Evolutionary conservation across 768 basidiomycete genomes (phyloP), one percentile per base, ranked within the genome.

Genomic region (Dioszegia crocea): DNA sequence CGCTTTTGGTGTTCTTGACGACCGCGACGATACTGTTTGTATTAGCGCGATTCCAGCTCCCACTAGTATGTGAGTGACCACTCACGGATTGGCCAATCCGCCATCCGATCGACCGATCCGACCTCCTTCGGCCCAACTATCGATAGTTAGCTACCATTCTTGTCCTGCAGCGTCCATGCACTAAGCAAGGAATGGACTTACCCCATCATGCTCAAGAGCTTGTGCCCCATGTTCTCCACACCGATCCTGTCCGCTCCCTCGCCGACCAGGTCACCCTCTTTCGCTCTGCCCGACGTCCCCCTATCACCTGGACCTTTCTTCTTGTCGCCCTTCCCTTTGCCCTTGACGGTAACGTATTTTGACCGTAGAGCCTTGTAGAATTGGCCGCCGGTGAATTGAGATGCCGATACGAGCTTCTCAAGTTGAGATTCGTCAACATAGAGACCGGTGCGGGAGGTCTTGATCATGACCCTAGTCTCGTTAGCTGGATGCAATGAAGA

Each of bases 251-350:
- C 90, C 47, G 86, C 85, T 82, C 88, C 70, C 16, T 86, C 86
- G 16, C 92, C 92, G 45, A 96, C 90, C 63, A 86, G 85, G 50
- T 93, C 91, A 26, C 92, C 92, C 31, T 96, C 92, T 46, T 78
- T 80, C 54, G 88, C 87, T 57, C 79, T 79, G 19, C 84, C 82
- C 57, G 80, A 65, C 2, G 65, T 40, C 9, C 63, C 68, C 62
- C 45, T 23, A 56, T 58, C 44, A 38, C 43, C 74, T 53, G 56
- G 62, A 56, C 59, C 66, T 56, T 66, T 65, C 61, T 73, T 73
- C 59, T 59, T 39, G 12, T 53, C 51, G 14, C 51, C 51, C 39
- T 69, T 29, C 2, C 33, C 38, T 17, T 39, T 41, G n/a, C 49
- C 38, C 31, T 41, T 59, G 44, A 63, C 61, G 70, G 70, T 48